Conservation (phyloP, 2,329 filamentous ascomycete species). For the Lachnellula subtilissima region DNA sequence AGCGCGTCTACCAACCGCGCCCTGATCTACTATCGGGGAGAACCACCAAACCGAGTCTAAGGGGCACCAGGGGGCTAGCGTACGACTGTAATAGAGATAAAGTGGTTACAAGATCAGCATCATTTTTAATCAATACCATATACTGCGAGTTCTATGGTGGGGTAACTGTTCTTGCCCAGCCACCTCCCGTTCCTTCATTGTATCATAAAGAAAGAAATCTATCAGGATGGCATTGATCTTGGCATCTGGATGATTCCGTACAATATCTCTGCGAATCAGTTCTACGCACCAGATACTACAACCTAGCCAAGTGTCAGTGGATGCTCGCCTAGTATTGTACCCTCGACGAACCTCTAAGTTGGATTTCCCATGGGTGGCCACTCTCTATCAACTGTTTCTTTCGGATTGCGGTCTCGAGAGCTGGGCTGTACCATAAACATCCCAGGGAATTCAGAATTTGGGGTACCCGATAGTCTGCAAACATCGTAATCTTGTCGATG, state of each 20-base stretch:
- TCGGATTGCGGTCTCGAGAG: constrained; percentile 66
- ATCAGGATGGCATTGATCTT: constrained; percentile 84
- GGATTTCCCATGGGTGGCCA: constrained; percentile 76
- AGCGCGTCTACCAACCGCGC: no score
- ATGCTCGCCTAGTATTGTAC: not conserved
- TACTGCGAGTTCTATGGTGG: constrained; percentile 86
- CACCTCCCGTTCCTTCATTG: constrained; percentile 78
- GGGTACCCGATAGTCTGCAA: constrained; percentile 94
- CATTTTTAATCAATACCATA: constrained; percentile 69
- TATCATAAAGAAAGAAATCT: constrained; percentile 96
- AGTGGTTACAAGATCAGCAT: not conserved
- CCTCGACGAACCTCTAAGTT: constrained; percentile 64
- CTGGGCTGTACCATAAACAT: constrained; percentile 79
- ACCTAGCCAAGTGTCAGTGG: constrained; percentile 42
- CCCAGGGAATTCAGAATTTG: constrained; percentile 84
- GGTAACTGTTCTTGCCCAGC: constrained; percentile 59
- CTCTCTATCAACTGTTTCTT: constrained; percentile 60
- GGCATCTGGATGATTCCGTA: constrained; percentile 64
- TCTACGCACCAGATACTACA: constrained; percentile 98
- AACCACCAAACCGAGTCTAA: no score
- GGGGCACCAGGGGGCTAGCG: no score
- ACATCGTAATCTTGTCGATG: constrained; percentile 96
- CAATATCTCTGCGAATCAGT: constrained; percentile 76
- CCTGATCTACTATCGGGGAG: no score
- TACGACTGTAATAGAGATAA: not conserved